phyloP scores from a whole-genome alignment of 148 eudicot species.

The Rhododendron molle region DNA sequence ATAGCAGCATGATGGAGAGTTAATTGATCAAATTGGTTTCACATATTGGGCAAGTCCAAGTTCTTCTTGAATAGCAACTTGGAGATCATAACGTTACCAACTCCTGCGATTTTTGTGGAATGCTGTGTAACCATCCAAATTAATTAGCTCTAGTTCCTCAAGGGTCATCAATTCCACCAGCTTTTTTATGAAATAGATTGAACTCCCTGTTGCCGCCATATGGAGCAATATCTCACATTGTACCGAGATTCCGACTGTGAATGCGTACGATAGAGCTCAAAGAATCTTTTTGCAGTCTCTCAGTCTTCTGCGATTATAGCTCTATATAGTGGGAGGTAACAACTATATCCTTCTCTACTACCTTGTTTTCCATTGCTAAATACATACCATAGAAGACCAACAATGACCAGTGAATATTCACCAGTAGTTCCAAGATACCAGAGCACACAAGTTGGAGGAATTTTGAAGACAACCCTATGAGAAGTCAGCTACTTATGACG shows the following conservation, averaged over 20 bases:
- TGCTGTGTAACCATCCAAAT: background rate
- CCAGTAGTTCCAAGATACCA: no score
- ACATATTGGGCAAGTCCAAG: background rate
- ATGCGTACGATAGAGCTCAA: background rate
- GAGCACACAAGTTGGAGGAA: no score
- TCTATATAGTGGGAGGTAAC: constrained; percentile 16
- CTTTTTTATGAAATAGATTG: no score
- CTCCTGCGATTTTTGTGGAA: background rate
- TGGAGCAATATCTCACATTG: background rate
- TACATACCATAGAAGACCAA: no score
- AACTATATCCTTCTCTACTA: no score
- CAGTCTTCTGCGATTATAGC: constrained; percentile 13
- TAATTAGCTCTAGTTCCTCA: no score
- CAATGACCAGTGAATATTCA: no score
- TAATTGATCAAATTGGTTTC: background rate
- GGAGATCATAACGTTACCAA: constrained; percentile 3
- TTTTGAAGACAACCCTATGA: no score
- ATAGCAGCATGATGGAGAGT: constrained; percentile 20
- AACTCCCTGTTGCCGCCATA: background rate
- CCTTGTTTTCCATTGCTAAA: no score
- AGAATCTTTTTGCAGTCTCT: constrained; percentile 6
- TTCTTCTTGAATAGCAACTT: constrained; percentile 7
- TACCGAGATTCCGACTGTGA: constrained; percentile 1
- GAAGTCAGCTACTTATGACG: no score
- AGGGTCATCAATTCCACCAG: no score